A percentile compares a stretch with the other conserved stretches of the same genome.
These are phyloP conservation scores for Rhizoclosmatium globosum DNA, from an alignment of 192 early-diverging fungal species.

Conservation along the genomic window DNA sequence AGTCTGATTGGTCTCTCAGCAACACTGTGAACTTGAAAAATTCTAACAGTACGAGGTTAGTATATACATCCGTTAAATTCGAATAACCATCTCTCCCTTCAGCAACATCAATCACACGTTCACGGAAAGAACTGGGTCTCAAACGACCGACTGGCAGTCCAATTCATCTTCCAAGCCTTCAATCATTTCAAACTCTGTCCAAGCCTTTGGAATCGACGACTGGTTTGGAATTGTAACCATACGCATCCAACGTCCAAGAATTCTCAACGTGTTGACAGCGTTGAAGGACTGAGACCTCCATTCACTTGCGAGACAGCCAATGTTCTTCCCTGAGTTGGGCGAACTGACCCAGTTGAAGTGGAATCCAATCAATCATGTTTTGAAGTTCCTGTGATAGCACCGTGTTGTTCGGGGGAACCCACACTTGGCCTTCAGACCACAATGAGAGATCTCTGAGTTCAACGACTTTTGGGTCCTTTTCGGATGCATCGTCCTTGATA, in stretches of 20 bases:
- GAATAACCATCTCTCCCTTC: conserved; percentile 21
- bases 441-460: conserved; percentile 56
- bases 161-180: not conserved
- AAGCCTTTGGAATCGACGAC: conserved; percentile 62
- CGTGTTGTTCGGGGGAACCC: conserved; percentile 66
- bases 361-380: conserved; percentile 65
- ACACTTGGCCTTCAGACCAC: conserved; percentile 64
- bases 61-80: not conserved
- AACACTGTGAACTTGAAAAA: conserved; percentile 56
- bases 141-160: conserved; percentile 46
- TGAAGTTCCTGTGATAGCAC: conserved; percentile 59
- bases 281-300: conserved; percentile 63
- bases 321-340: conserved; percentile 53
- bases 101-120: conserved; percentile 61
- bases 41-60: conserved; percentile 24
- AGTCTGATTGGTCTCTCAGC: conserved; percentile 48
- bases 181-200: conserved; percentile 59
- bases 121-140: conserved; percentile 49
- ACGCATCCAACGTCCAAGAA: conserved; percentile 64
- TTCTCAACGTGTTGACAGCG: conserved; percentile 55
- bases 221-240: conserved; percentile 65
- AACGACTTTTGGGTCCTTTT: conserved; percentile 57
- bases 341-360: conserved; percentile 51
- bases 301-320: conserved; percentile 58
- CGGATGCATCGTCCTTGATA: conserved; percentile 57